A percentile compares a stretch with the other conserved stretches of the same genome.
phyloP scores from a whole-genome alignment of 441 rosid species.

The Brassica hybrid region DNA sequence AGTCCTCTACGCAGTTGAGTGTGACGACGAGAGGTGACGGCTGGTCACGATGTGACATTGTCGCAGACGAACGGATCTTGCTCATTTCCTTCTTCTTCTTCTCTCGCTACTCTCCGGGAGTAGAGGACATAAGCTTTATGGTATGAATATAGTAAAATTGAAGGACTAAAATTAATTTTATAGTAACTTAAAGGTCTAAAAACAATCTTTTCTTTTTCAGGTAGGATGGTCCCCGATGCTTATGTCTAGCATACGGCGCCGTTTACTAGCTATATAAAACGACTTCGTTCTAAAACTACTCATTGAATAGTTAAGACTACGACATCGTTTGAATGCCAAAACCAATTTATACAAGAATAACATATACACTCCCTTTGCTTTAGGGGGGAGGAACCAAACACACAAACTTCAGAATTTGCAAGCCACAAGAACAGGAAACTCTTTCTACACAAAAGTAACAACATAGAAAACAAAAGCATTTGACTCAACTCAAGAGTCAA shows the following conservation, averaged over 20 bases:
- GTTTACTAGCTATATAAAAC: no score
- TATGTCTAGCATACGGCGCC: neutral
- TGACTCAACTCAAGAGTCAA: neutral
- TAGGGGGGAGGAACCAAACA: neutral
- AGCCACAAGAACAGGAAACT: neutral
- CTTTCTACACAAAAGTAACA: slow-evolving; percentile 27
- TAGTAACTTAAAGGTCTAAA: neutral
- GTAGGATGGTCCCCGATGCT: neutral
- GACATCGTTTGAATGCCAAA: neutral
- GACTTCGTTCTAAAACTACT: no score
- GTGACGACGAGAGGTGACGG: slow-evolving; percentile 65
- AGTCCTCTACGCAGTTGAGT: slow-evolving; percentile 94
- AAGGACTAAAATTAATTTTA: slow-evolving; percentile 25
- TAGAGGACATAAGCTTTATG: slow-evolving; percentile 22
- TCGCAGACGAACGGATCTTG: slow-evolving; percentile 54
- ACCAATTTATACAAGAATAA: neutral
- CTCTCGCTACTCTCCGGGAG: slow-evolving; percentile 35
- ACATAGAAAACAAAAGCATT: neutral
- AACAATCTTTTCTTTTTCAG: neutral
- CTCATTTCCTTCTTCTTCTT: slow-evolving; percentile 21
- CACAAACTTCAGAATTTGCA: neutral
- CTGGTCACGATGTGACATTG: slow-evolving; percentile 64
- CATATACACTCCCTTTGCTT: neutral
- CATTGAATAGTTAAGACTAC: neutral
- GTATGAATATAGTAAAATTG: slow-evolving; percentile 53